Evolutionary conservation across 2,329 filamentous ascomycete species (phyloP), one percentile per base, ranked within the genome.

Genomic region (Berkeleyomyces rouxiae): DNA sequence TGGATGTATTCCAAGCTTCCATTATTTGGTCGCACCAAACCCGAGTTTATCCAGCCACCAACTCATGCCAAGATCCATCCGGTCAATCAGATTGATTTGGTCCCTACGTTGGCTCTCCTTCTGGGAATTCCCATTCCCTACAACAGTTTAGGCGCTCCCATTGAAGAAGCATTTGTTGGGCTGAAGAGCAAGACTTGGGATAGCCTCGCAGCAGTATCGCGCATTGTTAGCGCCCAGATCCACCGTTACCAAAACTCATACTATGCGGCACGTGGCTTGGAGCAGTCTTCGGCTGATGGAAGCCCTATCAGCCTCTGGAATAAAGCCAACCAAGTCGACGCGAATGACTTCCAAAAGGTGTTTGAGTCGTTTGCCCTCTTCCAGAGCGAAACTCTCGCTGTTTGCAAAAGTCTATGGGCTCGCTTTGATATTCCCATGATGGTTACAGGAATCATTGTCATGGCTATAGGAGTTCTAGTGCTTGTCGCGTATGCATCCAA

Each of bases 1-100:
- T 99, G 93, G 92, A 95, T 99, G 90, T 99, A 97, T 72, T 95
- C 93, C 1, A 95, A 91, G 72, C 85, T 83, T 68, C 84, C 84
- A 0, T 73, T 88, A 7, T 99, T 99, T 72, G 93, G 93, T 13
- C 84, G 90, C 46, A 87, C 83, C 1, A 78, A 82, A 58, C 75
- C 82, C 2, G 80, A 82, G 4, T 80, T 79, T 67, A 71, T 74
- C 11, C 75, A 77, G 23, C 85, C 84, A 16, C 84, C 82, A 5
- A 73, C 75, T n/a, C 88, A 81, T 31, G 90, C 91, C 47, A 95
- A 93, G 71, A 81, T 85, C 31, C 80, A 88, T 7, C 84, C 88
- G 0, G 81, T 84, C 47, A 83, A 83, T 65, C 93, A 99, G 73
- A 99, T 99, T 67, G 93, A 99, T 71, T 80, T 99, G 10, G 93